Percentiles rank a stretch among this genome's conserved stretches.
Conservation (phyloP, 441 rosid species). For the Capsella rubella region DNA sequence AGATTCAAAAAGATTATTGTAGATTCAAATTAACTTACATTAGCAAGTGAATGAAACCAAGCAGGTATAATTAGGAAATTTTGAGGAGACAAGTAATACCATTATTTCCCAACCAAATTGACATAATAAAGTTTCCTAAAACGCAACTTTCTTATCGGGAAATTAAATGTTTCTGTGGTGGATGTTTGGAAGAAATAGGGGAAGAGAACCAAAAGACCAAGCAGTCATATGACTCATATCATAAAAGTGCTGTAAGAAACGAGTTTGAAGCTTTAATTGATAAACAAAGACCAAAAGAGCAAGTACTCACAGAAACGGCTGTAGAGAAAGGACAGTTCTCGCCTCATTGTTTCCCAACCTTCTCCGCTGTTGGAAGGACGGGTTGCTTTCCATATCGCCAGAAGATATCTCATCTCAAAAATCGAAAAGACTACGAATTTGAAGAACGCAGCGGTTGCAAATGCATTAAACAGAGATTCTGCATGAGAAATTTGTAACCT, state of each 20-base stretch:
- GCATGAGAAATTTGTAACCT: slow-evolving; percentile 41
- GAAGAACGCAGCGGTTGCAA: slow-evolving; percentile 98
- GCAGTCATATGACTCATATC: slow-evolving; percentile 19
- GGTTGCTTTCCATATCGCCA: slow-evolving; percentile 97
- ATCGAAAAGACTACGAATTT: slow-evolving; percentile 97
- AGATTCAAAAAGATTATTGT: not conserved
- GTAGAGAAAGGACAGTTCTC: slow-evolving; percentile 91
- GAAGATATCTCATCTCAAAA: slow-evolving; percentile 99
- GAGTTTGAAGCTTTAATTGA: slow-evolving; percentile 13
- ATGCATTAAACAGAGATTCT: slow-evolving; percentile 98
- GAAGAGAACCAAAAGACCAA: not conserved
- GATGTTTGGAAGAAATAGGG: slow-evolving; percentile 1
- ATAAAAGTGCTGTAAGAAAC: slow-evolving; percentile 8
- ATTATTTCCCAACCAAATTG: not conserved
- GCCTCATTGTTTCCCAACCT: slow-evolving; percentile 98
- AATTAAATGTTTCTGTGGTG: not conserved
- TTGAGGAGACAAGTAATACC: slow-evolving; percentile 9
- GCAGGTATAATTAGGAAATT: not conserved
- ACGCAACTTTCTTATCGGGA: not conserved
- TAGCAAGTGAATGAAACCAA: slow-evolving; percentile 4
- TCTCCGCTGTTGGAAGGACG: slow-evolving; percentile 91
- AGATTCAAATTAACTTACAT: not conserved
- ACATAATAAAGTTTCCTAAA: not conserved
- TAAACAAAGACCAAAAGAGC: slow-evolving; percentile 30
- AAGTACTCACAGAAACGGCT: slow-evolving; percentile 94